Percentiles rank a stretch among this genome's conserved stretches.
phyloP scores from a whole-genome alignment of 805 yeast genomes.

The Saturnispora besseyi region DNA sequence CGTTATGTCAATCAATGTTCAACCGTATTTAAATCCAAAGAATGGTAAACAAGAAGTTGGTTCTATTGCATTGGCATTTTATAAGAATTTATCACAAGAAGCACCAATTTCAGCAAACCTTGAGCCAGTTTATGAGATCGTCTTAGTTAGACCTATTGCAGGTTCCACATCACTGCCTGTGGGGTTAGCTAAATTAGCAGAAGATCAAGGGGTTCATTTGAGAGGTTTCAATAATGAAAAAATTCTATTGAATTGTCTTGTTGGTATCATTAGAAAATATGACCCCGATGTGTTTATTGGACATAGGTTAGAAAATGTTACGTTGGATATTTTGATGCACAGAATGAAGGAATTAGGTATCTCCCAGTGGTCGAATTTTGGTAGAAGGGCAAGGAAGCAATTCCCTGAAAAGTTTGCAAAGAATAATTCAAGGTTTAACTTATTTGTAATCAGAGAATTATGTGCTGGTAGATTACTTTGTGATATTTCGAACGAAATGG shows the following conservation, averaged over 20 bases:
- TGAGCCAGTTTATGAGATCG: slow-evolving; percentile 52
- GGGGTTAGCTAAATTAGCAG: slow-evolving; percentile 57
- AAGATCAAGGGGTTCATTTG: slow-evolving; percentile 41
- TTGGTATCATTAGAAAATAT: slow-evolving; percentile 56
- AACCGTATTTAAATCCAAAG: slow-evolving; percentile 68
- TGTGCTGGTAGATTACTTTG: slow-evolving; percentile 81
- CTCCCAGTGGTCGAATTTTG: slow-evolving; percentile 72
- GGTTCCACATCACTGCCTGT: slow-evolving; percentile 57
- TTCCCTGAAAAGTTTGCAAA: slow-evolving; percentile 74
- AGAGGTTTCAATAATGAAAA: slow-evolving; percentile 65
- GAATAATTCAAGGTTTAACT: slow-evolving; percentile 39
- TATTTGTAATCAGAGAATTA: slow-evolving; percentile 50
- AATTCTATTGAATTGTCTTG: slow-evolving; percentile 61
- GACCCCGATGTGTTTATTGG: slow-evolving; percentile 93
- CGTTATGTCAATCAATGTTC: slow-evolving; percentile 65
- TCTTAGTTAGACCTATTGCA: slow-evolving; percentile 75
- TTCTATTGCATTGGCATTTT: slow-evolving; percentile 70
- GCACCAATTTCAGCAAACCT: slow-evolving; percentile 56
- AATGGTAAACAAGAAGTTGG: slow-evolving; percentile 80
- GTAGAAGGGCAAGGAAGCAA: slow-evolving; percentile 65
- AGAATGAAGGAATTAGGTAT: slow-evolving; percentile 69
- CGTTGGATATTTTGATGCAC: slow-evolving; percentile 71
- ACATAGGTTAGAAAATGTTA: slow-evolving; percentile 71
- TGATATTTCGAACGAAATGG: slow-evolving; percentile 92
- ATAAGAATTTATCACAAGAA: slow-evolving; percentile 62